phyloP scores from a whole-genome alignment of 495 filamentous ascomycete genomes.

The Saxophila tyrrhenica region DNA sequence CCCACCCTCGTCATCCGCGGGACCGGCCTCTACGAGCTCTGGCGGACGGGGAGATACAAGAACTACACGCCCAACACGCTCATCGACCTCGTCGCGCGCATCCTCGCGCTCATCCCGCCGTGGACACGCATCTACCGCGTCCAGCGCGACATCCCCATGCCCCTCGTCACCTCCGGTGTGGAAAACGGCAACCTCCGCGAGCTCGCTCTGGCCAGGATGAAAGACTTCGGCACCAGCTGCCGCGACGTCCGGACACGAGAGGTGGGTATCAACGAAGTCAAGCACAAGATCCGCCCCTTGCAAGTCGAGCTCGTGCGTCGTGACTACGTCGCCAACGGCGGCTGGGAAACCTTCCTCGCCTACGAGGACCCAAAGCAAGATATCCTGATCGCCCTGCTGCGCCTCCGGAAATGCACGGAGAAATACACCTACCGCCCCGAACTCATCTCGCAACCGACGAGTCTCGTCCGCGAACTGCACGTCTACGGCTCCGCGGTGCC shows the following conservation, averaged over 20 bases:
- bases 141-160: slow-evolving; percentile 98
- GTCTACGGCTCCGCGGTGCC: slow-evolving; percentile 95
- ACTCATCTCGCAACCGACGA: slow-evolving; percentile 73
- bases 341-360: slow-evolving; percentile 96
- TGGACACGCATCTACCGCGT: slow-evolving; percentile 99
- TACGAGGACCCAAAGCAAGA: slow-evolving; percentile 99
- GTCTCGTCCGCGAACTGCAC: slow-evolving; percentile 86
- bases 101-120: slow-evolving; percentile 84
- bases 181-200: slow-evolving; percentile 97
- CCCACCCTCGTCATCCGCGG: slow-evolving; percentile 95
- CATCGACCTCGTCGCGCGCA: slow-evolving; percentile 88
- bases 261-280: slow-evolving; percentile 97
- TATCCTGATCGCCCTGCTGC: slow-evolving; percentile 84
- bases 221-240: slow-evolving; percentile 94
- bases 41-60: slow-evolving; percentile 92
- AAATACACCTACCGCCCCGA: slow-evolving; percentile 87
- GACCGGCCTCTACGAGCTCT: slow-evolving; percentile 92
- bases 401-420: slow-evolving; percentile 77
- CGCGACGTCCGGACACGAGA: slow-evolving; percentile 96
- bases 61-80: slow-evolving; percentile 97
- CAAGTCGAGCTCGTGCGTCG: slow-evolving; percentile 94
- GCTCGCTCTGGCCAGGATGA: slow-evolving; percentile 86
- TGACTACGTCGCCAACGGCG: slow-evolving; percentile 88
- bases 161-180: slow-evolving; percentile 87
- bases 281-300: slow-evolving; percentile 91